Base-by-base conservation (phyloP, 1,284 basidiomycete species). In the Moniliophthora roreri region DNA sequence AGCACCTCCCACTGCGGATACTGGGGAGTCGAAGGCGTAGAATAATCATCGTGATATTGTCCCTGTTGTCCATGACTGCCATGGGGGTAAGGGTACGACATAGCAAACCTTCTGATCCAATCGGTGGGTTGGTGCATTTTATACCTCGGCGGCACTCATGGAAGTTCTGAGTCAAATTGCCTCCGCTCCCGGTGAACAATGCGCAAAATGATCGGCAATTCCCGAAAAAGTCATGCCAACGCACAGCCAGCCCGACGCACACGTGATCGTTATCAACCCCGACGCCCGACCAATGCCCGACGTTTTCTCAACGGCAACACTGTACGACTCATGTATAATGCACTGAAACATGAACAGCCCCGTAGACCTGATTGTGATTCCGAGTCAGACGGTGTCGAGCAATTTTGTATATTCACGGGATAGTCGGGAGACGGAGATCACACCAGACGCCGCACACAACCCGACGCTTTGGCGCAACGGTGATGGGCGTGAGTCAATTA, bases 1-100 rank as follows among this genome's bases (percentile, higher is more conserved):
- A 63, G 58, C 7, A 64, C 64, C 48, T 64, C 63, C 68, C 67
- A 68, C 45, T 62, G 58, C 23, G 66, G 61, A 62, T 62, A 65
- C 36, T 53, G 62, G 32, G 57, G 60, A 21, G 55, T 63, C 10
- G 58, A 53, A 41, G 62, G 56, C 46, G 61, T 54, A 9, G 59
- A 59, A 59, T 50, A 62, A 52, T 59, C 54, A 60, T 58, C 60
- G 23, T 39, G 36, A 32, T 50, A 40, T 50, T 50, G 41, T 15
- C 26, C 21, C 23, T 44, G 41, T 26, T 26, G 21, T 55, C 53
- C 58, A 50, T 57, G 54, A 58, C 62, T 61, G 49, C 58, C 59
- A 54, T 61, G 63, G 36, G 62, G 54, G 53, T 61, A 64, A 36
- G 62, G 54, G 53, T 62, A 65, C 57, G 66, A 64, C 64, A 66